phyloP scores from a whole-genome alignment of 352 stramenopile species.

The Phytophthora palmivora region DNA sequence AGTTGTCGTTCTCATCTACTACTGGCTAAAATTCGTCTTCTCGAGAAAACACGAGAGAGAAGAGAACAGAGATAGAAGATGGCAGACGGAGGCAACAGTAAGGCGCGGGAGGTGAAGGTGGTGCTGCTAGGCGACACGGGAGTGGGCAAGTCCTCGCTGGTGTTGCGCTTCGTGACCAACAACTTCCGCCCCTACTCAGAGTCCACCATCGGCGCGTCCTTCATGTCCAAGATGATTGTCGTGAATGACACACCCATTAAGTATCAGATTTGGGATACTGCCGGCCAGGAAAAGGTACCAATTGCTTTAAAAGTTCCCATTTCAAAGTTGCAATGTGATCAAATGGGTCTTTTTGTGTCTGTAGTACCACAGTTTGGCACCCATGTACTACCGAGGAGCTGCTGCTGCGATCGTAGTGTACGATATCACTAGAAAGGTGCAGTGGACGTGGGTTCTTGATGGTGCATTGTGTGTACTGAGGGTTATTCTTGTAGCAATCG shows the following conservation, averaged over 20 bases:
- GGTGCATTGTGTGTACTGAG: no score
- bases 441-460: no score
- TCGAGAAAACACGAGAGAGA: slow-evolving; percentile 10
- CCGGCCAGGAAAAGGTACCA: slow-evolving; percentile 94
- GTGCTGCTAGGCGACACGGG: slow-evolving; percentile 93
- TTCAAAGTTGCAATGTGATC: slow-evolving; percentile 3
- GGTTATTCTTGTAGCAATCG: slow-evolving; percentile 72
- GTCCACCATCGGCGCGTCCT: slow-evolving; percentile 97
- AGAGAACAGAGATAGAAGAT: slow-evolving; percentile 36
- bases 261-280: slow-evolving; percentile 99
- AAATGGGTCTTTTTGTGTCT: slow-evolving; percentile 5
- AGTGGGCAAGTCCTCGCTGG: slow-evolving; percentile 97
- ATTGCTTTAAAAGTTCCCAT: slow-evolving; percentile 4
- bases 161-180: slow-evolving; percentile 97
- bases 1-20: not conserved
- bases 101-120: slow-evolving; percentile 91
- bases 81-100: slow-evolving; percentile 65
- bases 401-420: slow-evolving; percentile 98
- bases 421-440: slow-evolving; percentile 96
- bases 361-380: slow-evolving; percentile 95
- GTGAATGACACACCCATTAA: slow-evolving; percentile 93
- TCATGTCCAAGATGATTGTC: slow-evolving; percentile 97
- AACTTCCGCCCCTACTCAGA: slow-evolving; percentile 97
- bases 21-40: slow-evolving; percentile 4
- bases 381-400: slow-evolving; percentile 99